Conservation (phyloP, 257 asterid genomes). For the Striga asiatica region DNA sequence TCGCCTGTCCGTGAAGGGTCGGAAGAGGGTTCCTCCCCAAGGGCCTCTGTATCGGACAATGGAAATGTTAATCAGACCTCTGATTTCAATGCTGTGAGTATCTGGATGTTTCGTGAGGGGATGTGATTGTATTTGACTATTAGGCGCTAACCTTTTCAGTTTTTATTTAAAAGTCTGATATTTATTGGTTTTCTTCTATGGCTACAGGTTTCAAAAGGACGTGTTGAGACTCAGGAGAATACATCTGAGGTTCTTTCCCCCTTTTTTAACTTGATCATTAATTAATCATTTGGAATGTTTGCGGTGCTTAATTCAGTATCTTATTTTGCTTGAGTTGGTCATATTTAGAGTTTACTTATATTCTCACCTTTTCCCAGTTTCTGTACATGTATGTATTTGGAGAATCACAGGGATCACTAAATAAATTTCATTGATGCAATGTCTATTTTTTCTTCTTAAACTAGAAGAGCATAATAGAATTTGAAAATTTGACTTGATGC, state of each 20-base stretch:
- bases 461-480: not conserved
- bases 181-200: constrained; percentile 7
- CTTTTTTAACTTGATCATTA: not conserved
- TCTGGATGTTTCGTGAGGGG: constrained; percentile 12
- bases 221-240: constrained; percentile 46
- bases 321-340: not conserved
- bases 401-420: not conserved
- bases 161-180: not conserved
- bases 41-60: constrained; percentile 85
- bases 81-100: constrained; percentile 57
- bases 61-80: constrained; percentile 50
- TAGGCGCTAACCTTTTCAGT: not conserved
- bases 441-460: not conserved
- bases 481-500: not conserved
- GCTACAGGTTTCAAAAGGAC: constrained; percentile 42
- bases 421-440: not conserved
- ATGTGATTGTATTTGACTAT: not conserved
- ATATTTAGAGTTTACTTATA: not conserved
- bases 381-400: not conserved
- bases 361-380: no score
- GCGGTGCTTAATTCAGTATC: not conserved
- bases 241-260: constrained; percentile 50
- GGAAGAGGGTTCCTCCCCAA: constrained; percentile 90
- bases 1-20: constrained; percentile 93
- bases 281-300: not conserved